Base-by-base conservation (phyloP, 1,284 basidiomycete genomes). In the Coriolopsis trogii region DNA sequence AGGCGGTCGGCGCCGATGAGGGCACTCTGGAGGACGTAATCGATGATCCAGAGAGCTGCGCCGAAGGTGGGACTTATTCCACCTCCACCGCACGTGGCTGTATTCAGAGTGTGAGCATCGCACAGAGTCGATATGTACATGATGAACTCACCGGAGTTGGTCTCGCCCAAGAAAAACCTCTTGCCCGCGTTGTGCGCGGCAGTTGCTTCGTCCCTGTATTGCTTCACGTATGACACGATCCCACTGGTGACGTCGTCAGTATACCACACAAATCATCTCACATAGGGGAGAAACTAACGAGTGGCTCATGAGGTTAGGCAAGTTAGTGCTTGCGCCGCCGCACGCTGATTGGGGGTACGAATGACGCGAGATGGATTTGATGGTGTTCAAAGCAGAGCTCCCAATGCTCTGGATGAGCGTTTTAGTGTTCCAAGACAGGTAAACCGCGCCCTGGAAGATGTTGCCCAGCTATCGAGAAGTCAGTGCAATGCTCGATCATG, bases 331-430 rank as follows among this genome's bases (percentile, higher is more conserved):
- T 2, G 74, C 69, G 6, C 72, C 73, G 3, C 70, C 70, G 55
- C 75, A 76, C 4, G 74, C 74, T 12, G 73, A 74, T 57, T 77
- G 75, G 3, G 75, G 75, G 53, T 76, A 76, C 3, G 73, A 74
- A 56, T 77, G 75, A 9, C 72, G 64, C 2, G 72, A 73, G 53
- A 74, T 70, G 20, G 70, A 70, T 53, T 71, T 72, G 45, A 73
- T 66, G 36, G 67, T 65, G 21, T 56, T 58, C 33, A 72, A 58
- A 3, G 70, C 70, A 3, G 53, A 45, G 31, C 65, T 63, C 4
- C 70, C 70, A 26, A 74, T 67, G 40, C 64, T 57, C 5, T 72
- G 65, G 5, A 74, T 67, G 4, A 75, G 61, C 12, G 68, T 68
- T 21, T 63, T 56, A 16, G 71, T 71, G 43, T 65, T 70, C 73